A percentile compares a stretch with the other conserved stretches of the same genome.
These are phyloP conservation scores for Lyophyllum shimeji DNA, from an alignment of 768 basidiomycete genomes.

Conservation along the genomic window DNA sequence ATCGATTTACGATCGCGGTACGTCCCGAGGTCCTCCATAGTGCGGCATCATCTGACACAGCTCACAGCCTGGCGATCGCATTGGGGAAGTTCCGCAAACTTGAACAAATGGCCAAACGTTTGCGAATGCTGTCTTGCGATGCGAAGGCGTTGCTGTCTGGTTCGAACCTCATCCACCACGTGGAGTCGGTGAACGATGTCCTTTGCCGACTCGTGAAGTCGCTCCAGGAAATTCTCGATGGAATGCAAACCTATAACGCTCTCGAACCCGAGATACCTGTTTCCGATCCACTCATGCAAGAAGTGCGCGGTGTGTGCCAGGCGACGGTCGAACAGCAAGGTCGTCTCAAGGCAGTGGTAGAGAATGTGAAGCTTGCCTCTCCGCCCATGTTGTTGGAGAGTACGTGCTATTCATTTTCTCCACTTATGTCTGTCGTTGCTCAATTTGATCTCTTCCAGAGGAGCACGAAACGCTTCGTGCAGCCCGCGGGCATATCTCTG, in stretches of 20 bases:
- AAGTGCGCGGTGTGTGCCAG: conserved; percentile 21
- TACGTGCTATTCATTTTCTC: conserved; percentile 19
- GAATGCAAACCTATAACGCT: conserved; percentile 30
- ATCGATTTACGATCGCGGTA: conserved; percentile 65
- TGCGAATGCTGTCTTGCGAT: conserved; percentile 21
- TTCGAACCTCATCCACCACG: conserved; percentile 8
- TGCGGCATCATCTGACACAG: conserved; percentile 2
- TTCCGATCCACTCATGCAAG: conserved; percentile 24
- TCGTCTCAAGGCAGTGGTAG: conserved; percentile 14
- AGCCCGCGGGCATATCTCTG: conserved; percentile 24
- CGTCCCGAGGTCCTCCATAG: conserved; percentile 24
- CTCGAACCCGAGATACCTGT: conserved; percentile 25
- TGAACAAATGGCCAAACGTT: conserved; percentile 21
- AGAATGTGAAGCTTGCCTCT: conserved; percentile 23
- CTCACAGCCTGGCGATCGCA: conserved; percentile 28
- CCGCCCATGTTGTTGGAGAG: conserved; percentile 36
- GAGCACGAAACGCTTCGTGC: conserved; percentile 31
- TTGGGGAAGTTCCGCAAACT: conserved; percentile 23
- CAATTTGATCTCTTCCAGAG: conserved; percentile 23
- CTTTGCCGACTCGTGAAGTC: conserved; percentile 33
- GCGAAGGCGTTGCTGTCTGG: conserved; percentile 14
- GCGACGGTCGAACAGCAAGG: conserved; percentile 28
- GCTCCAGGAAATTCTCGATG: conserved; percentile 36
- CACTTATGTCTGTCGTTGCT: neutral
- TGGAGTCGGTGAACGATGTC: conserved; percentile 22